Percentiles rank a stretch among this genome's conserved stretches.
These are phyloP conservation scores for Nicotiana benthamiana DNA, from an alignment of 257 asterid species.

Conservation along the genomic window DNA sequence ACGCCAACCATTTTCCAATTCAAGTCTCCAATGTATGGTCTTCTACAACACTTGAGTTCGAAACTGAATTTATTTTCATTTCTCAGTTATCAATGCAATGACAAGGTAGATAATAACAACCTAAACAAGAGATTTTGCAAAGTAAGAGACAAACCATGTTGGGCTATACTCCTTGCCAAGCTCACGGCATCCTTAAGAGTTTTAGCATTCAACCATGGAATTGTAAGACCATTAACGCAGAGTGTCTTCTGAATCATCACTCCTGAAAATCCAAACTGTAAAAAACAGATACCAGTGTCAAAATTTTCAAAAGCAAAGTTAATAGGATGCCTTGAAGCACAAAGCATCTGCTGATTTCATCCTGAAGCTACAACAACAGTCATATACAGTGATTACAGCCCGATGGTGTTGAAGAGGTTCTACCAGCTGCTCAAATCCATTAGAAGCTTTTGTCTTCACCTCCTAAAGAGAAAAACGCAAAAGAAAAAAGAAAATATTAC, in stretches of 20 bases:
- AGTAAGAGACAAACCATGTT: conserved; percentile 14
- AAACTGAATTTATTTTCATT: no score
- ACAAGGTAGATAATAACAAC: no score
- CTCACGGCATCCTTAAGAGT: conserved; percentile 20
- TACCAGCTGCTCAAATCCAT: conserved; percentile 30
- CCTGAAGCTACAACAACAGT: background rate
- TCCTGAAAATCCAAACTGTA: conserved; percentile 36
- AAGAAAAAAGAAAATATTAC: background rate
- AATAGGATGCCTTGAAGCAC: background rate
- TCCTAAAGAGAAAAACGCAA: conserved; percentile 13
- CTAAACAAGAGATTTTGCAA: background rate
- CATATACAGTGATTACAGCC: conserved; percentile 31
- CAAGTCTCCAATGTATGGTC: no score
- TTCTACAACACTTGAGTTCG: no score
- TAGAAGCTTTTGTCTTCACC: conserved; percentile 11
- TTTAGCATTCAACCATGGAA: conserved; percentile 27
- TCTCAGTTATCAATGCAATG: no score
- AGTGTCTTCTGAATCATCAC: conserved; percentile 22
- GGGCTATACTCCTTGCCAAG: conserved; percentile 24
- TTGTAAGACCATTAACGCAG: conserved; percentile 17
- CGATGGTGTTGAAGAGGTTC: conserved; percentile 24
- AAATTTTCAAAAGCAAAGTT: background rate
- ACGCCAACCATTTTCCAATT: no score
- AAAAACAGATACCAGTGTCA: background rate
- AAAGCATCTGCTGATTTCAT: background rate